Base-by-base conservation (phyloP, 768 basidiomycete genomes). In the Rhizopogon roseolus region DNA sequence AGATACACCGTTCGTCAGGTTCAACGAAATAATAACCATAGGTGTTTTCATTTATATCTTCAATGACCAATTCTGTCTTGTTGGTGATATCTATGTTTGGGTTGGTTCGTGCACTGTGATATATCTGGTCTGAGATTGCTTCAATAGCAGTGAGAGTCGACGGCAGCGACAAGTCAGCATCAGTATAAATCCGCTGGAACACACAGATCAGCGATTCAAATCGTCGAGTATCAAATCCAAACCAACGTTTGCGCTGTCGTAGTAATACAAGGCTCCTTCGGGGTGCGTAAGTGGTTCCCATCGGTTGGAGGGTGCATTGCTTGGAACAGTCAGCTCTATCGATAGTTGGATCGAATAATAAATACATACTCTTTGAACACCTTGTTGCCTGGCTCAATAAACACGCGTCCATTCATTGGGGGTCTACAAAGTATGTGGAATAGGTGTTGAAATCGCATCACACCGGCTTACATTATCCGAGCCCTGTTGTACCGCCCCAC, bases 241-340 rank as follows among this genome's bases (percentile, higher is more conserved):
- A 49, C 67, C 0, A 40, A 79, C 80, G 63, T 73, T 71, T 6
- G 64, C 55, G 41, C 54, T 28, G 46, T 81, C 68, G 57, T 69
- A 76, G 55, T 80, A 83, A 60, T 83, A 84, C 22, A 76, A 68
- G 6, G 73, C 73, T 6, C 82, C 82, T 65, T 84, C 81, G 0
- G 81, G 80, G 62, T 83, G 81, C 2, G 67, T 62, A 32, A 67
- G 65, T 4, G 71, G 57, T 6, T 50, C 62, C 82, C 82, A 84
- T 1, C 68, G 73, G 10, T n/a, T 3, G 11, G 60, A 61, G n/a
- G 29, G 27, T 3, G 40, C 13, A 34, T 17, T 28, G n/a, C 50
- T 27, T 25, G 49, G 40, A 5, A 14, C 25, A 37, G 11, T 50
- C 22, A 40, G 32, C 39, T n/a, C 17, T n/a, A 51, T 19, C 19